Conservation (phyloP, 352 stramenopile species). For the Phytophthora multivora region DNA sequence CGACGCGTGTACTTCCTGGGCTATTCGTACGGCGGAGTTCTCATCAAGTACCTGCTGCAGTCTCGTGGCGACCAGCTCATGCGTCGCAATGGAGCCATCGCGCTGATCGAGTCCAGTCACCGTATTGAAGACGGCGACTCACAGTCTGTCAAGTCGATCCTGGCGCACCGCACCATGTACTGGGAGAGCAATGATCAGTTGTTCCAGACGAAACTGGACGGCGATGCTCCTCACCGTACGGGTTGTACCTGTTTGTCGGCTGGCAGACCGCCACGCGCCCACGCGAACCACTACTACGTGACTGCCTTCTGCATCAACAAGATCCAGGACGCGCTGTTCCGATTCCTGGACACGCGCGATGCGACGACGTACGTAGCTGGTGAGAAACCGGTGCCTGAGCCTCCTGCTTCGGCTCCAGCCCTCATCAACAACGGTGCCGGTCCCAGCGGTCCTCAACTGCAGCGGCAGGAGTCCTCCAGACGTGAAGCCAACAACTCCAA, state of each 20-base stretch:
- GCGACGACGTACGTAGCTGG: conserved; percentile 79
- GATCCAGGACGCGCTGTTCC: conserved; percentile 86
- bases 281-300: conserved; percentile 90
- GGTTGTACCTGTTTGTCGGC: conserved; percentile 85
- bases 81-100: conserved; percentile 85
- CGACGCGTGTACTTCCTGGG: conserved; percentile 85
- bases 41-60: conserved; percentile 90
- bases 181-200: conserved; percentile 85
- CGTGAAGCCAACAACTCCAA: conserved; percentile 62
- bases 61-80: conserved; percentile 87
- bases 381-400: conserved; percentile 69
- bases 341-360: conserved; percentile 81
- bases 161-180: conserved; percentile 90
- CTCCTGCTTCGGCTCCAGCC: conserved; percentile 55
- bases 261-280: conserved; percentile 62
- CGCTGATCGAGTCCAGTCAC: conserved; percentile 87
- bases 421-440: conserved; percentile 26
- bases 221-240: conserved; percentile 81
- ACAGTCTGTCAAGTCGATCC: conserved; percentile 86
- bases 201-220: conserved; percentile 80
- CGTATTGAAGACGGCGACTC: conserved; percentile 87
- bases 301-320: conserved; percentile 90
- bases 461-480: conserved; percentile 58
- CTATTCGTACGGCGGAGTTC: conserved; percentile 88
- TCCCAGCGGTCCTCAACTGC: conserved; percentile 36